These are phyloP conservation scores for Aspergillus versicolor DNA, from an alignment of 2,329 filamentous ascomycete species.

Conservation along the genomic window DNA sequence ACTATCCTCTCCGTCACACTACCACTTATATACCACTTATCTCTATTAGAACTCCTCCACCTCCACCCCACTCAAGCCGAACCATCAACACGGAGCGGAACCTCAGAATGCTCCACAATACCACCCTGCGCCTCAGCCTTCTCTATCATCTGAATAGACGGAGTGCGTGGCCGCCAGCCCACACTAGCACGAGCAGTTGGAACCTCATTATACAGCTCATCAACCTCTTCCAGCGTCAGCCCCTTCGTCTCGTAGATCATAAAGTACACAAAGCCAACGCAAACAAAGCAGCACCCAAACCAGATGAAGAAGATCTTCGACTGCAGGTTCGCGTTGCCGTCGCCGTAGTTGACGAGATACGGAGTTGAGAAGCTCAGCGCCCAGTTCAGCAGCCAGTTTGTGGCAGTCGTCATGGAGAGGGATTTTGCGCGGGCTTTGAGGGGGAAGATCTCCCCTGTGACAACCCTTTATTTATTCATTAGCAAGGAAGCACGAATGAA, in stretches of 20 bases:
- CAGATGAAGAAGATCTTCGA: slow-evolving; percentile 61
- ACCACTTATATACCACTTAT: too few relatives aligned
- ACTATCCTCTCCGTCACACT: too few relatives aligned
- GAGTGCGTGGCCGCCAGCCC: too few relatives aligned
- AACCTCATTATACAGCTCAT: slow-evolving; percentile 71
- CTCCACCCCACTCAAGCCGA: too few relatives aligned
- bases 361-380: slow-evolving; percentile 79
- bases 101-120: too few relatives aligned
- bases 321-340: slow-evolving; percentile 65
- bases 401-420: slow-evolving; percentile 54
- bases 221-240: slow-evolving; percentile 76
- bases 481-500: too few relatives aligned
- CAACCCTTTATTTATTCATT: slow-evolving; percentile 30
- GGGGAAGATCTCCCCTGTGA: slow-evolving; percentile 51
- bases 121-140: too few relatives aligned
- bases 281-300: slow-evolving; percentile 57
- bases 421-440: slow-evolving; percentile 49
- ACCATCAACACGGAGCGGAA: too few relatives aligned
- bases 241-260: slow-evolving; percentile 88
- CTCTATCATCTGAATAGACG: too few relatives aligned
- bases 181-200: slow-evolving; percentile 48
- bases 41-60: too few relatives aligned
- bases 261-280: slow-evolving; percentile 57
- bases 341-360: slow-evolving; percentile 70
- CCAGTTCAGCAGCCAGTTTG: slow-evolving; percentile 66